phyloP scores from a whole-genome alignment of 148 eudicot species.

The Diospyros lotus region DNA sequence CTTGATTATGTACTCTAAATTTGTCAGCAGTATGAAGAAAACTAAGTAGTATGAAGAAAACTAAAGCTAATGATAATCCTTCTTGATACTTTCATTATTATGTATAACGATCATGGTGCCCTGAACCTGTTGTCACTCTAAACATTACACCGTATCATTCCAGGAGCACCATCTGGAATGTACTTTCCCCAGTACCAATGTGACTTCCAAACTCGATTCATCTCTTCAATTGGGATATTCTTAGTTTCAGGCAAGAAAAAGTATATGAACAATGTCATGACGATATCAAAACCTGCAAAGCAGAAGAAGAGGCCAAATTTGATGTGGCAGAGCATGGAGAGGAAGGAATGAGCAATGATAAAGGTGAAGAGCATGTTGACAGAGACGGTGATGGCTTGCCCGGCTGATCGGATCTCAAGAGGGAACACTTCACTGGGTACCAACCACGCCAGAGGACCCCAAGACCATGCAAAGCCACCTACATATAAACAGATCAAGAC shows the following conservation, averaged over 20 bases:
- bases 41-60: too few species aligned
- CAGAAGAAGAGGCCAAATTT: constrained; percentile 39
- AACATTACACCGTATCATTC: too few species aligned
- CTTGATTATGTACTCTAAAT: too few species aligned
- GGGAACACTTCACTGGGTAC: constrained; percentile 40
- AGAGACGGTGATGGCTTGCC: constrained; percentile 23
- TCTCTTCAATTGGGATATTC: too few species aligned
- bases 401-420: constrained; percentile 34
- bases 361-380: constrained; percentile 42
- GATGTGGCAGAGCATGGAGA: constrained; percentile 28
- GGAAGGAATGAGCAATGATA: constrained; percentile 31
- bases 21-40: too few species aligned
- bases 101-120: too few species aligned
- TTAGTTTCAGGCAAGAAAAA: too few species aligned
- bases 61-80: too few species aligned
- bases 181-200: constrained; percentile 16
- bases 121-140: too few species aligned
- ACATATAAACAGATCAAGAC: constrained; percentile 26
- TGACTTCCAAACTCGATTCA: constrained; percentile 27
- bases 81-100: too few species aligned
- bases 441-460: constrained; percentile 43
- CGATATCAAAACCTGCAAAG: constrained; percentile 25
- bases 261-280: constrained; percentile 25
- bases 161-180: too few species aligned
- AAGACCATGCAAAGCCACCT: constrained; percentile 32